These are phyloP conservation scores for Leishmania guyanensis DNA, from an alignment of 208 protist species.

Conservation along the genomic window DNA sequence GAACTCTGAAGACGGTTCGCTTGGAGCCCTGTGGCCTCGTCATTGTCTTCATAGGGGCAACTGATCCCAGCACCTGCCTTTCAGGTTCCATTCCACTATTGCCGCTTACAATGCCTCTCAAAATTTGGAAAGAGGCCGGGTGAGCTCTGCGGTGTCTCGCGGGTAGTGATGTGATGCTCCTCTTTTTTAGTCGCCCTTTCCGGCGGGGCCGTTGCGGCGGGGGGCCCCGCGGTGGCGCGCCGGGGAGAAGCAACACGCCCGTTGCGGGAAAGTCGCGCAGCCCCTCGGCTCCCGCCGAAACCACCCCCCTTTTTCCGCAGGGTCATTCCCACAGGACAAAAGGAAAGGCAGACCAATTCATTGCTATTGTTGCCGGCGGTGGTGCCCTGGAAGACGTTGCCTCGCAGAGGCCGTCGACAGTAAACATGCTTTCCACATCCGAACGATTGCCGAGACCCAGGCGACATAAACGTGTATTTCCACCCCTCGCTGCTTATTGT, in stretches of 20 bases:
- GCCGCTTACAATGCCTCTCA: too few relatives aligned
- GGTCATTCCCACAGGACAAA: background rate
- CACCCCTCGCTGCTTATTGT: background rate
- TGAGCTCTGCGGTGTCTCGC: too few relatives aligned
- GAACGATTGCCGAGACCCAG: background rate
- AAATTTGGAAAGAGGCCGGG: too few relatives aligned
- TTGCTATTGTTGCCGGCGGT: background rate
- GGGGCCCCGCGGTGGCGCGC: too few relatives aligned
- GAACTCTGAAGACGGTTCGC: background rate
- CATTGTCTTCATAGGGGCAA: background rate
- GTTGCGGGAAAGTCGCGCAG: background rate
- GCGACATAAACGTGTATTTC: background rate
- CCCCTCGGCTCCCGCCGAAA: background rate
- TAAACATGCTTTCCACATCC: background rate
- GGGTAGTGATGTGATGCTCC: too few relatives aligned
- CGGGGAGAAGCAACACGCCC: too few relatives aligned
- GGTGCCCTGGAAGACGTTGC: background rate
- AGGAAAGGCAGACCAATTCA: background rate
- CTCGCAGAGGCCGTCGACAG: background rate
- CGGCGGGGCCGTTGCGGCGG: too few relatives aligned
- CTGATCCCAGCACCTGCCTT: background rate
- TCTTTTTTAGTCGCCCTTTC: too few relatives aligned
- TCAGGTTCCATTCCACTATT: background rate
- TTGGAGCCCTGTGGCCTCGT: background rate
- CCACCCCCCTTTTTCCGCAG: background rate